phyloP scores from a whole-genome alignment of 176 grass and related monocot species.

The Themeda triandra region DNA sequence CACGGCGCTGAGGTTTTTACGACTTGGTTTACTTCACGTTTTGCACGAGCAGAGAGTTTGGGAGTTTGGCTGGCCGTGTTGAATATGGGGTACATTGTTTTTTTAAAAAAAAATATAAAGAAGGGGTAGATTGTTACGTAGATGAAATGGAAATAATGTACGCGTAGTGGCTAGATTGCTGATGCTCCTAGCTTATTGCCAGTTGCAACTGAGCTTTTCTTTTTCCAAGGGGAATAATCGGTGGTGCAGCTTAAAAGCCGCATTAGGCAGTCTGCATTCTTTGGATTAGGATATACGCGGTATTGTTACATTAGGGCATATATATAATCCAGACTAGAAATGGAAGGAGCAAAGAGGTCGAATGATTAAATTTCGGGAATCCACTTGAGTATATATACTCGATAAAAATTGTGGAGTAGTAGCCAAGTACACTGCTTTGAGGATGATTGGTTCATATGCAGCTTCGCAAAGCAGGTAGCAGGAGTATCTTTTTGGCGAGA shows the following conservation, averaged over 20 bases:
- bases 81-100: background rate
- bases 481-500: background rate
- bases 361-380: background rate
- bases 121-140: background rate
- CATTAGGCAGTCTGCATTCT: background rate
- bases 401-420: background rate
- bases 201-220: background rate
- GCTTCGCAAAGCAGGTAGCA: background rate
- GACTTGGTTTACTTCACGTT: constrained; percentile 3
- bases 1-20: background rate
- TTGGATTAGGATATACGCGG: background rate
- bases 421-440: background rate
- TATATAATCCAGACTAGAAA: background rate
- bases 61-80: background rate
- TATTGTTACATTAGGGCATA: background rate
- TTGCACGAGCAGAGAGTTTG: background rate
- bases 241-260: constrained; percentile 9
- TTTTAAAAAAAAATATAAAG: background rate
- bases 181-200: background rate
- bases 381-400: background rate
- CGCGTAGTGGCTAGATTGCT: background rate
- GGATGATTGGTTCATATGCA: background rate
- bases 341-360: background rate
- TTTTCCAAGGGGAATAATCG: background rate
- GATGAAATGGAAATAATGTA: background rate